phyloP scores from a whole-genome alignment of 2,329 filamentous ascomycete species.

The Tolypocladium tundrense region DNA sequence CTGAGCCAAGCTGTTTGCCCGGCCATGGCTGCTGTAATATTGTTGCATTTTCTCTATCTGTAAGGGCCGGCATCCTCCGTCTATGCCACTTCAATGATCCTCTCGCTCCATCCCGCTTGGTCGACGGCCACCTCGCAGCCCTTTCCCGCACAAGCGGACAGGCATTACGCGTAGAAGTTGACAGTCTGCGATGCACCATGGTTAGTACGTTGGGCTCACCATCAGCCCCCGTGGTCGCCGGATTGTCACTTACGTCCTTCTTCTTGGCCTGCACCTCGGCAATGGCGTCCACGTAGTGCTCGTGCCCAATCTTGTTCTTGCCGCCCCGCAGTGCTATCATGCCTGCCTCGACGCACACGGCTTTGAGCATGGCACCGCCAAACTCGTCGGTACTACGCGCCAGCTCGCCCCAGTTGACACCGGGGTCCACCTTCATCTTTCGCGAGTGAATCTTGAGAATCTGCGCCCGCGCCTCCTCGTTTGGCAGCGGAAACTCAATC shows the following conservation, averaged over 20 bases:
- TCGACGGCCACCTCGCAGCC: background rate
- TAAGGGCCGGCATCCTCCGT: background rate
- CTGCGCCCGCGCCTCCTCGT: slow-evolving; percentile 93
- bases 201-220: background rate
- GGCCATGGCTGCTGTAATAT: background rate
- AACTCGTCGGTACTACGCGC: slow-evolving; percentile 97
- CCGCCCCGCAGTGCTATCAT: slow-evolving; percentile 96
- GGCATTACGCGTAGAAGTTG: slow-evolving; percentile 42
- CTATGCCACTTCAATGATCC: background rate
- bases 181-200: slow-evolving; percentile 32
- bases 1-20: background rate
- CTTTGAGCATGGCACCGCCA: slow-evolving; percentile 94
- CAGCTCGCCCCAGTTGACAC: slow-evolving; percentile 91
- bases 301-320: slow-evolving; percentile 93
- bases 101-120: background rate
- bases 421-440: slow-evolving; percentile 94
- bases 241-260: slow-evolving; percentile 58
- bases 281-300: slow-evolving; percentile 98
- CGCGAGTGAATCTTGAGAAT: slow-evolving; percentile 95
- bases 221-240: background rate
- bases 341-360: slow-evolving; percentile 95
- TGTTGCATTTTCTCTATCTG: background rate
- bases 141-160: background rate
- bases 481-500: slow-evolving; percentile 96
- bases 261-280: slow-evolving; percentile 92